Conservation (phyloP, 1,139 yeast genomes). For the Meyerozyma carpophila region DNA sequence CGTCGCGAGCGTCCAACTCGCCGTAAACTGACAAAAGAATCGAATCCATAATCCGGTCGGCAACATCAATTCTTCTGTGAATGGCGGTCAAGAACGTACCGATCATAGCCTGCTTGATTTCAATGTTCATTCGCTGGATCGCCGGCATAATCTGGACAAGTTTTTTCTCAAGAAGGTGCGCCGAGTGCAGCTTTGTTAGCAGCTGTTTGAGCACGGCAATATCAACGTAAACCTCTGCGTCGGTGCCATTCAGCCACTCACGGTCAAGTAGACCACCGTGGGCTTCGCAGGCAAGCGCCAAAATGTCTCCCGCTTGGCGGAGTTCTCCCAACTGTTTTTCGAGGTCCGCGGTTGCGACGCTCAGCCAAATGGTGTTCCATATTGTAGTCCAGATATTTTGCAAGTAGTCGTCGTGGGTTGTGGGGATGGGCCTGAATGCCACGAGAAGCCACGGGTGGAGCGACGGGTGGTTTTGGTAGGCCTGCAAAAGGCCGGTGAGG, state of each 20-base stretch:
- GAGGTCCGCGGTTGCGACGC: not conserved
- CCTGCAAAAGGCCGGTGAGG: not conserved
- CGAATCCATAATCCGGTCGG: slow-evolving; percentile 5
- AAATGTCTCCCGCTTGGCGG: not conserved
- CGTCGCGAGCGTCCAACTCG: slow-evolving; percentile 52
- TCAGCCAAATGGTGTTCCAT: not conserved
- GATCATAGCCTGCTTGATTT: slow-evolving; percentile 52
- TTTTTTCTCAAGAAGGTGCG: not conserved
- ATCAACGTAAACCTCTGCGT: slow-evolving; percentile 21
- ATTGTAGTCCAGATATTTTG: not conserved
- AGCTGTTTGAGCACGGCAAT: slow-evolving; percentile 31
- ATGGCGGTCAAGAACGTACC: slow-evolving; percentile 57
- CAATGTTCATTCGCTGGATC: slow-evolving; percentile 22
- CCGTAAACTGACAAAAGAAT: slow-evolving; percentile 45
- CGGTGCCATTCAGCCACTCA: slow-evolving; percentile 5
- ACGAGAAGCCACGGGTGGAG: not conserved
- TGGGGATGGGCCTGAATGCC: not conserved
- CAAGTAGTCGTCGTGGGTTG: not conserved
- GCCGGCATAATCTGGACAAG: not conserved
- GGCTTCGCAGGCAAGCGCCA: not conserved
- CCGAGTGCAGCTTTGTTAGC: not conserved
- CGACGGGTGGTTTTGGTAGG: not conserved
- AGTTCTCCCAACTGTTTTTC: not conserved
- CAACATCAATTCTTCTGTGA: slow-evolving; percentile 30
- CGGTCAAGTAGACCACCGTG: not conserved